Percentiles rank a stretch among this genome's conserved stretches.
These are phyloP conservation scores for Trichoderma sp. DNA, from an alignment of 2,329 filamentous ascomycete genomes.

Conservation along the genomic window DNA sequence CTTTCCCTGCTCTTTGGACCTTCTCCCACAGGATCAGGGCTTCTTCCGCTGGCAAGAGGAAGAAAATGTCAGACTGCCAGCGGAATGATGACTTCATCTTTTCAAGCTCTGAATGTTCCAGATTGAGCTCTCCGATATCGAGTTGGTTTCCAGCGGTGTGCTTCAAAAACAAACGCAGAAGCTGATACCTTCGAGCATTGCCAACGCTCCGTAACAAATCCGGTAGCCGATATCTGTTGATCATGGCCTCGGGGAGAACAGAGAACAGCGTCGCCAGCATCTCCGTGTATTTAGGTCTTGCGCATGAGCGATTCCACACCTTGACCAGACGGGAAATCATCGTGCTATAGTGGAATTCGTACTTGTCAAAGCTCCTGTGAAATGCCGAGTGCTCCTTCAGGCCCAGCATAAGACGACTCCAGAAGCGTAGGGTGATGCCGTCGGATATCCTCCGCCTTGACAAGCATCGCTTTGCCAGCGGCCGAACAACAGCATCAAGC, in stretches of 20 bases:
- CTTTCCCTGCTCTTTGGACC: neutral
- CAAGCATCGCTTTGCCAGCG: conserved; percentile 10
- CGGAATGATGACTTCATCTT: neutral
- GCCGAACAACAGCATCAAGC: neutral
- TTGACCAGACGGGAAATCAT: neutral
- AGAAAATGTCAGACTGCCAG: conserved; percentile 5
- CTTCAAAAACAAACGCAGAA: conserved; percentile 34
- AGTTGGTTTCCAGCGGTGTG: conserved; percentile 30
- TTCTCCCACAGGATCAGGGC: conserved; percentile 1
- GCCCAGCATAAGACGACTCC: conserved; percentile 1
- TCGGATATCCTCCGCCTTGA: neutral
- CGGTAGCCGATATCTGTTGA: neutral
- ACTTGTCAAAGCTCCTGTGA: neutral
- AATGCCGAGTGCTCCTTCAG: neutral
- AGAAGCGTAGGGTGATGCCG: neutral
- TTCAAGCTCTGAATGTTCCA: neutral
- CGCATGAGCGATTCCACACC: conserved; percentile 6
- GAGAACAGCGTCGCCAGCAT: conserved; percentile 1
- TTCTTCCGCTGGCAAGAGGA: conserved; percentile 2
- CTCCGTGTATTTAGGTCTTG: neutral
- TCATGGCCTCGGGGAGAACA: neutral
- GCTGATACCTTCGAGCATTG: conserved; percentile 27
- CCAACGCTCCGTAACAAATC: neutral
- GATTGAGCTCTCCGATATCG: conserved; percentile 33
- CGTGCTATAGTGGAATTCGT: neutral